phyloP scores from a whole-genome alignment of 192 early-diverging fungal species.

The Podila epicladia region DNA sequence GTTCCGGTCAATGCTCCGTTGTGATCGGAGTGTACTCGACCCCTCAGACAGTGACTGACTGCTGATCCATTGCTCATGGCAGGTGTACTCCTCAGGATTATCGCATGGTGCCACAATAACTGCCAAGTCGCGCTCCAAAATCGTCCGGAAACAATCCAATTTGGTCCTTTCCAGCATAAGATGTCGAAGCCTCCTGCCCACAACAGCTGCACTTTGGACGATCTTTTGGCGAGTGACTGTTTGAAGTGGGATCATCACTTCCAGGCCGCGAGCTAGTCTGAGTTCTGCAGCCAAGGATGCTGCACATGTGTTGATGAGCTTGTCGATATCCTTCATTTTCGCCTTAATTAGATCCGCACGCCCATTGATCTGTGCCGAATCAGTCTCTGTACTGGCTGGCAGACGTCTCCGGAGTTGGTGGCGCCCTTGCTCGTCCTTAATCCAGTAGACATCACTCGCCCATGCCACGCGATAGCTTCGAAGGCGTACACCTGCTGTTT shows the following conservation, averaged over 20 bases:
- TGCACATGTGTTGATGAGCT: slow-evolving; percentile 58
- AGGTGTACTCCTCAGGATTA: neutral
- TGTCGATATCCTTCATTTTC: slow-evolving; percentile 60
- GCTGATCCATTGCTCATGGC: neutral
- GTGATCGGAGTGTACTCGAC: neutral
- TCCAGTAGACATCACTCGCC: slow-evolving; percentile 40
- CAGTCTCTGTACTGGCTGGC: neutral
- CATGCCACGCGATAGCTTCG: slow-evolving; percentile 44
- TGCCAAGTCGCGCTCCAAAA: slow-evolving; percentile 63
- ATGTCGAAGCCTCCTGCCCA: slow-evolving; percentile 63
- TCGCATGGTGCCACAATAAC: slow-evolving; percentile 5
- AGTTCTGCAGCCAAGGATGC: slow-evolving; percentile 63
- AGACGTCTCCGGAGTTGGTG: slow-evolving; percentile 31
- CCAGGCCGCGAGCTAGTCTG: slow-evolving; percentile 70
- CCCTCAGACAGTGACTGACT: neutral
- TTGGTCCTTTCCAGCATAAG: slow-evolving; percentile 69
- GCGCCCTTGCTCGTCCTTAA: slow-evolving; percentile 50
- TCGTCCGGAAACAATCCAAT: slow-evolving; percentile 77
- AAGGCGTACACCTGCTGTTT: slow-evolving; percentile 60
- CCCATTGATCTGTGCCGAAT: slow-evolving; percentile 18
- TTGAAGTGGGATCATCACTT: slow-evolving; percentile 73
- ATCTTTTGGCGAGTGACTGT: slow-evolving; percentile 70
- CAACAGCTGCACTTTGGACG: slow-evolving; percentile 60
- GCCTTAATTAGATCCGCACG: slow-evolving; percentile 50
- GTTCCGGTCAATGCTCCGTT: neutral